Evolutionary conservation across 257 asterid species (phyloP).

Genomic region (Rubia yunnanensis): DNA sequence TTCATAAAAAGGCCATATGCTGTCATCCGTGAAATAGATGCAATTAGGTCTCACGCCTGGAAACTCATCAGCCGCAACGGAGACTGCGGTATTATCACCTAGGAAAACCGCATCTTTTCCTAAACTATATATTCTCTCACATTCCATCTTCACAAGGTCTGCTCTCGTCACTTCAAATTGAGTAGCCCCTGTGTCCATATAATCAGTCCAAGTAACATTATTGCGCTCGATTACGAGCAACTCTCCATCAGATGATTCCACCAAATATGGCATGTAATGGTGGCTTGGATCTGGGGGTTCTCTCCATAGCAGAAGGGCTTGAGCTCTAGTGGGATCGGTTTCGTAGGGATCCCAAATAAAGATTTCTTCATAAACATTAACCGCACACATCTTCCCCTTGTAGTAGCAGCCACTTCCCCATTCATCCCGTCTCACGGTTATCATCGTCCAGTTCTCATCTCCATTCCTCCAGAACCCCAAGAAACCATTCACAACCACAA

Average conservation of each 20-base stretch:
- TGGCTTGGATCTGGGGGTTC: neutral
- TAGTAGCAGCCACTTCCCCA: neutral
- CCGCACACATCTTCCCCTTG: no score
- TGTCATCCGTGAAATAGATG: no score
- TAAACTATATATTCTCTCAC: neutral
- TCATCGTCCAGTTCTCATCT: neutral
- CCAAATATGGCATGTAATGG: neutral
- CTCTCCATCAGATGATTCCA: neutral
- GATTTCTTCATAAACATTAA: neutral
- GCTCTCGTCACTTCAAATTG: no score
- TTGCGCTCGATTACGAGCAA: no score
- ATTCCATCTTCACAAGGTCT: neutral
- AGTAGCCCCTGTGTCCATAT: no score
- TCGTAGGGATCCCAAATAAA: neutral
- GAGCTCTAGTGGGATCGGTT: neutral
- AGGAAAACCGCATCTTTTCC: neutral
- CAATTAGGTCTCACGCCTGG: no score
- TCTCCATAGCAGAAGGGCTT: no score
- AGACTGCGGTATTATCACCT: neutral
- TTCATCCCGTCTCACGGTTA: no score
- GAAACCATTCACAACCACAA: neutral
- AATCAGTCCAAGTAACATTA: no score
- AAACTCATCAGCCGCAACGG: neutral
- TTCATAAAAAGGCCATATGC: no score
- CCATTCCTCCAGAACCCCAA: neutral